These are phyloP conservation scores for Beauveria australis DNA, from an alignment of 2,329 filamentous ascomycete species.

Conservation along the genomic window DNA sequence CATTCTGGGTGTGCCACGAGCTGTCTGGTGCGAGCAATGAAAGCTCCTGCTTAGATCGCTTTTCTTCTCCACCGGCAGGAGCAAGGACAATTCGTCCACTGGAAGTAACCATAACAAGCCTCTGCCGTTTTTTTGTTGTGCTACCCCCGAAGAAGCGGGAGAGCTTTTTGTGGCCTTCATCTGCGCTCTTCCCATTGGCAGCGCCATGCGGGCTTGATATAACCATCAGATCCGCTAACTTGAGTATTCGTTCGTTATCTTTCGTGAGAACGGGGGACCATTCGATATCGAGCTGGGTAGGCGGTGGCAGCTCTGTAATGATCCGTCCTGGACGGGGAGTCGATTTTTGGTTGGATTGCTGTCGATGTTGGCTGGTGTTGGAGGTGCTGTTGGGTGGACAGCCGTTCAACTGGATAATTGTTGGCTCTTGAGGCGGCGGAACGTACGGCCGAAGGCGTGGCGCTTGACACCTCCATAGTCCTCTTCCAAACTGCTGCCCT, in stretches of 20 bases:
- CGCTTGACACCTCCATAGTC: conserved; percentile 82
- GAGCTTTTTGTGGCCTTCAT: conserved; percentile 77
- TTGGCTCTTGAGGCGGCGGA: conserved; percentile 65
- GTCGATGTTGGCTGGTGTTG: conserved; percentile 26
- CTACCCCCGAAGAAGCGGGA: conserved; percentile 88
- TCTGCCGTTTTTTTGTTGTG: conserved; percentile 84
- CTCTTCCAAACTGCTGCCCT: conserved; percentile 73
- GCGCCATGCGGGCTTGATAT: conserved; percentile 70
- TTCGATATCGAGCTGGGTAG: conserved; percentile 92
- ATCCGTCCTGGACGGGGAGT: conserved; percentile 62
- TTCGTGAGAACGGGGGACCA: conserved; percentile 93
- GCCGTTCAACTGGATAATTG: conserved; percentile 65
- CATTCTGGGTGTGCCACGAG: conserved; percentile 70
- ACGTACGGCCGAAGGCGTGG: conserved; percentile 79
- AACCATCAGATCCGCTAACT: conserved; percentile 85
- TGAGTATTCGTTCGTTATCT: conserved; percentile 88
- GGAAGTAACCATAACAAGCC: conserved; percentile 91
- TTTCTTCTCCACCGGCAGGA: conserved; percentile 87
- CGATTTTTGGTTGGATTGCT: conserved; percentile 33
- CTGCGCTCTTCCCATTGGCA: conserved; percentile 61
- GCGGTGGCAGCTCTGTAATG: conserved; percentile 93
- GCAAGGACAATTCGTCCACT: conserved; percentile 84
- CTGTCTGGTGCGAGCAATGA: conserved; percentile 71
- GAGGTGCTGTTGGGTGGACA: conserved; percentile 22
- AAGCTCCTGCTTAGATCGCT: conserved; percentile 87